phyloP scores from a whole-genome alignment of 208 protist genomes.

The Histomonas meleagridis region DNA sequence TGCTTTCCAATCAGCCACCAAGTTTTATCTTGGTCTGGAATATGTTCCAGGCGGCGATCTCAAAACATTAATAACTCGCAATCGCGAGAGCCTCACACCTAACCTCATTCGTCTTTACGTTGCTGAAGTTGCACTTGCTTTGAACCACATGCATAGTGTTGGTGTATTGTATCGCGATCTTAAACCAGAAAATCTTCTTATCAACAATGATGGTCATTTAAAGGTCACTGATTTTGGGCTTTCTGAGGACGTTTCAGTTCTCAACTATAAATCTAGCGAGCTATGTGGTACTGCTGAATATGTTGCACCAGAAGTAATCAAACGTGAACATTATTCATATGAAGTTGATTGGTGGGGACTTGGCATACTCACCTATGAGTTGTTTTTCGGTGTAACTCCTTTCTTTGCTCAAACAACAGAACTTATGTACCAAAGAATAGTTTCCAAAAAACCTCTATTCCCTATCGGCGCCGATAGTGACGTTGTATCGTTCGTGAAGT shows the following conservation, averaged over 20 bases:
- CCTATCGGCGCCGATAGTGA: no score
- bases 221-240: background rate
- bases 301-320: no score
- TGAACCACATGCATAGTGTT: background rate
- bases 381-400: no score
- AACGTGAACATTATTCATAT: no score
- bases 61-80: no score
- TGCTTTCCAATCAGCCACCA: background rate
- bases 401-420: no score
- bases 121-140: background rate
- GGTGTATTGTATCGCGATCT: constrained; percentile 1
- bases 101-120: background rate
- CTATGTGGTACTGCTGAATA: constrained; percentile 7
- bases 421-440: no score
- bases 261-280: background rate
- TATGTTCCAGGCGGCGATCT: background rate
- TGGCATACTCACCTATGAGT: no score
- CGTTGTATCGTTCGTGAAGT: no score
- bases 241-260: background rate
- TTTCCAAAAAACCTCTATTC: no score
- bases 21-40: background rate
- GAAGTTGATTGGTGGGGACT: no score
- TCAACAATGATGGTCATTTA: background rate
- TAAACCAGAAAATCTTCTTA: background rate
- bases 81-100: no score